Percentiles rank a stretch among this genome's conserved stretches.
These are phyloP conservation scores for Arthrobotrys entomopaga DNA, from an alignment of 2,329 filamentous ascomycete species.

Conservation along the genomic window DNA sequence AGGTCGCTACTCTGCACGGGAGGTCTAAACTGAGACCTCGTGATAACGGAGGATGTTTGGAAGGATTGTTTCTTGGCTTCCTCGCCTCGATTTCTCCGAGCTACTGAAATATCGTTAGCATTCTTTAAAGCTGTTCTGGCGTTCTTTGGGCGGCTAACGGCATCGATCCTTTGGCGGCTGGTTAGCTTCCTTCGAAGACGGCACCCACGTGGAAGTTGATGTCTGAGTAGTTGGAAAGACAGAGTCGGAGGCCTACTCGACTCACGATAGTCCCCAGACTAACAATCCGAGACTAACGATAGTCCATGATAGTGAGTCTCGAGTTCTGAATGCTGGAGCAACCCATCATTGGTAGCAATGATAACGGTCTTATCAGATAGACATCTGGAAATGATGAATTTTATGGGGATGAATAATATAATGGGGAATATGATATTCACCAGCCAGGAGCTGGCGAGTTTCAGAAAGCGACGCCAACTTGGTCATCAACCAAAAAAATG, in stretches of 20 bases:
- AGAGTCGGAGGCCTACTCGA: neutral
- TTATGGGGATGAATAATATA: too few relatives aligned
- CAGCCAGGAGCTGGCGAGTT: conserved; percentile 47
- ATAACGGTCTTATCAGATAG: conserved; percentile 38
- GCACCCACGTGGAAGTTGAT: conserved; percentile 39
- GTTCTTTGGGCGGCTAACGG: conserved; percentile 34
- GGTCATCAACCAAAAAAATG: conserved; percentile 30
- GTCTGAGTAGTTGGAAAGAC: neutral
- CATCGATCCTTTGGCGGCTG: conserved; percentile 37
- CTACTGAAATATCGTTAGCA: neutral
- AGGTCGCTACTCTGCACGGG: neutral
- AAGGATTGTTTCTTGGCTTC: neutral
- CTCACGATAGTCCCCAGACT: too few relatives aligned
- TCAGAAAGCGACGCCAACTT: conserved; percentile 41
- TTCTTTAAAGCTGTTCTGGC: conserved; percentile 21
- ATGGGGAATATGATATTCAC: neutral
- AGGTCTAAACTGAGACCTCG: conserved; percentile 38
- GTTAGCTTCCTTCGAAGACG: conserved; percentile 33
- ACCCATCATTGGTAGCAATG: conserved; percentile 5
- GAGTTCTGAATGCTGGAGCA: too few relatives aligned
- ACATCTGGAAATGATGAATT: neutral
- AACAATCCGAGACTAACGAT: too few relatives aligned
- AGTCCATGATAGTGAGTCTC: too few relatives aligned
- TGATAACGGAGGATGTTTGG: conserved; percentile 8
- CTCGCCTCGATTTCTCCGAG: too few relatives aligned